A percentile compares a stretch with the other conserved stretches of the same genome.
phyloP scores from a whole-genome alignment of 257 asterid species.

The Rhazya stricta region DNA sequence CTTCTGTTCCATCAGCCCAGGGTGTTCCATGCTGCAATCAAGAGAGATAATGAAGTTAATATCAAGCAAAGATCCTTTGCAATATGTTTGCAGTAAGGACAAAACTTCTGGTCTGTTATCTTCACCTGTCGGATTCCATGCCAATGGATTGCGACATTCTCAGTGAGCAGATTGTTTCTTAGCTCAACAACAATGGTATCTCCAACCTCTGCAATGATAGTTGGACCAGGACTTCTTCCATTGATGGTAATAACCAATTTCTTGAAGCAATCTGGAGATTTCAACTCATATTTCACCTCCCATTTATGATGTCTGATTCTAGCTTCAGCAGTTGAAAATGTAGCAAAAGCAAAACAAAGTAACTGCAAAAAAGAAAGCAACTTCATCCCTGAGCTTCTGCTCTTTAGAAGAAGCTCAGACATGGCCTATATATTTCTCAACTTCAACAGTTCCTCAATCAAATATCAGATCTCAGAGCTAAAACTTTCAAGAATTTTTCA shows the following conservation, averaged over 20 bases:
- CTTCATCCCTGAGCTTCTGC: conserved; percentile 3
- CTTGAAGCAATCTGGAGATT: conserved; percentile 80
- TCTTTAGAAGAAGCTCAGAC: conserved; percentile 12
- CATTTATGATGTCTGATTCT: conserved; percentile 56
- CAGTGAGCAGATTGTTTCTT: conserved; percentile 59
- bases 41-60: background rate
- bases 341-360: conserved; percentile 1
- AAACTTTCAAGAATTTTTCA: background rate
- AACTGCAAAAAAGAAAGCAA: conserved; percentile 2
- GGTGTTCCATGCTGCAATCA: conserved; percentile 65
- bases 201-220: conserved; percentile 64
- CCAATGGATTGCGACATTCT: conserved; percentile 88
- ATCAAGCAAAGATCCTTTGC: background rate
- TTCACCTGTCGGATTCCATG: conserved; percentile 93
- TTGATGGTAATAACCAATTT: conserved; percentile 66
- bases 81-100: background rate
- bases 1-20: conserved; percentile 97
- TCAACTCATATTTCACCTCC: conserved; percentile 74
- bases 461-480: background rate
- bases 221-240: conserved; percentile 86
- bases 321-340: conserved; percentile 33
- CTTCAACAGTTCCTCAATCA: background rate
- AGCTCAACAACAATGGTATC: conserved; percentile 81
- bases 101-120: background rate
- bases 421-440: background rate